Conservation (phyloP, 2,329 filamentous ascomycete species). For the Aureobasidium sp. region DNA sequence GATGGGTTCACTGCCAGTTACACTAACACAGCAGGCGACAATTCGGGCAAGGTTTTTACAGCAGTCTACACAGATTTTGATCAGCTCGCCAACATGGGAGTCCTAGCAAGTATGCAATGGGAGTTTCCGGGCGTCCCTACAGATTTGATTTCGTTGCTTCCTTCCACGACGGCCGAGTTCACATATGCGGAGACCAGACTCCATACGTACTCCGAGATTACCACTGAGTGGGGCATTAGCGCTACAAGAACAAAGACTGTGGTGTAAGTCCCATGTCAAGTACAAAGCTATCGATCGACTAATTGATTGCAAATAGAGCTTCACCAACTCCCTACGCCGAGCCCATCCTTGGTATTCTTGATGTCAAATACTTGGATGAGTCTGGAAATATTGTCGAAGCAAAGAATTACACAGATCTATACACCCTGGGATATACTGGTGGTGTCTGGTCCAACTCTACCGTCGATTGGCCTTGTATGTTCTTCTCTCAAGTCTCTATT, state of each 20-base stretch:
- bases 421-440: neutral
- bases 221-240: neutral
- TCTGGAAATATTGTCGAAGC: neutral
- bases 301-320: neutral
- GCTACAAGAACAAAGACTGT: neutral
- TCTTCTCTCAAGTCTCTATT: neutral
- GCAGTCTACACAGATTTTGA: neutral
- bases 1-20: neutral
- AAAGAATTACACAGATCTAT: neutral
- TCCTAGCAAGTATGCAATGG: conserved; percentile 4
- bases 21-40: neutral
- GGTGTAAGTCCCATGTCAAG: neutral
- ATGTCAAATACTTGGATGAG: neutral
- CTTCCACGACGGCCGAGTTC: neutral
- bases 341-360: neutral
- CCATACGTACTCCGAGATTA: neutral
- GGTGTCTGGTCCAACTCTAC: neutral
- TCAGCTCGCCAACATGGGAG: neutral
- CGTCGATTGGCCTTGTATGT: conserved; percentile 4
- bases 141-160: neutral
- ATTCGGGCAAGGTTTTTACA: neutral
- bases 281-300: neutral
- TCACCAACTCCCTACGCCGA: neutral
- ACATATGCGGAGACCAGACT: neutral
- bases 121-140: neutral